Conservation (phyloP, 192 early-diverging fungal species). For the Glomus cerebriforme region DNA sequence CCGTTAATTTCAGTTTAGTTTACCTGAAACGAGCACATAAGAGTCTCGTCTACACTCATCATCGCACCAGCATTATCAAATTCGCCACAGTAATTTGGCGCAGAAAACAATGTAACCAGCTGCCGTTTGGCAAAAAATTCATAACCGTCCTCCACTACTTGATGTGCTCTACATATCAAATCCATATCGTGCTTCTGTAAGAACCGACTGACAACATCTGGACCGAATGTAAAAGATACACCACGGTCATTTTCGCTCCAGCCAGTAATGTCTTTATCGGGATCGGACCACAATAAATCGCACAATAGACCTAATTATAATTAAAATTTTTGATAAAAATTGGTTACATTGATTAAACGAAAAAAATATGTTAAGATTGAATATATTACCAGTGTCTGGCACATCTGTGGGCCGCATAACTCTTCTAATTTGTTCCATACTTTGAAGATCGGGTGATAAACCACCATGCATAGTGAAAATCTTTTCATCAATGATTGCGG, state of each 20-base stretch:
- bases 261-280: conserved; percentile 93
- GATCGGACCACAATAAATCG: conserved; percentile 97
- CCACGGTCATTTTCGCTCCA: conserved; percentile 98
- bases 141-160: conserved; percentile 98
- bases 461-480: conserved; percentile 99
- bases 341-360: not conserved
- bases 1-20: not conserved
- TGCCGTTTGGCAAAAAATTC: conserved; percentile 98
- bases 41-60: conserved; percentile 85
- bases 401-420: conserved; percentile 98
- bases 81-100: conserved; percentile 96
- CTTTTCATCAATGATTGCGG: conserved; percentile 97
- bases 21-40: conserved; percentile 86
- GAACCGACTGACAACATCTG: conserved; percentile 90
- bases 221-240: conserved; percentile 94
- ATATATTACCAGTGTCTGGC: conserved; percentile 82
- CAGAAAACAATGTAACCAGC: conserved; percentile 93
- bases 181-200: conserved; percentile 97
- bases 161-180: conserved; percentile 96
- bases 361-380: not conserved
- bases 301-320: conserved; percentile 74
- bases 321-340: not conserved
- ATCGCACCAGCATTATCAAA: conserved; percentile 88
- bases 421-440: conserved; percentile 95
- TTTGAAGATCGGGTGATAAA: conserved; percentile 93